Evolutionary conservation across 2,329 filamentous ascomycete species (phyloP).

Genomic region (Aspergillus sergii): DNA sequence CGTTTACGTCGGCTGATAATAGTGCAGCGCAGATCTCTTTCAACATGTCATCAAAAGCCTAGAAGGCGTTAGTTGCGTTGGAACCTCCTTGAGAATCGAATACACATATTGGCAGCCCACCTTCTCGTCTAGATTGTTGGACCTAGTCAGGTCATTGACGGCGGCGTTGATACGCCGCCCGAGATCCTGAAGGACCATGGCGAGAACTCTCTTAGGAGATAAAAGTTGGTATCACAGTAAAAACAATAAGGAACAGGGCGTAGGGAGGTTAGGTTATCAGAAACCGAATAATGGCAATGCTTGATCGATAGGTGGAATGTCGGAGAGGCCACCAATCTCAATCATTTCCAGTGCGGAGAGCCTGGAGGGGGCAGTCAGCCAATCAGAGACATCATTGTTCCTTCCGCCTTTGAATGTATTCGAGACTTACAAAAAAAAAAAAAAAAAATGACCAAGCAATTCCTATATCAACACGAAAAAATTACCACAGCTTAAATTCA

Average conservation of each 20-base stretch:
- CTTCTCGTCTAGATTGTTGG: slow-evolving; percentile 95
- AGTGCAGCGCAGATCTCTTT: slow-evolving; percentile 97
- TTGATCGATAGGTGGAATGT: slow-evolving; percentile 12
- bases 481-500: slow-evolving; percentile 17
- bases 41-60: slow-evolving; percentile 97
- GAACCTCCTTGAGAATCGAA: slow-evolving; percentile 10
- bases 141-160: slow-evolving; percentile 87
- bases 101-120: slow-evolving; percentile 46
- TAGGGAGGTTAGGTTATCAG: not conserved
- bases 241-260: not conserved
- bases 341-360: slow-evolving; percentile 30
- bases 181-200: slow-evolving; percentile 98
- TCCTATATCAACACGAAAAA: not conserved
- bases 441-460: slow-evolving; percentile 17
- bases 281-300: not conserved
- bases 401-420: slow-evolving; percentile 29
- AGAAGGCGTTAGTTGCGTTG: slow-evolving; percentile 4
- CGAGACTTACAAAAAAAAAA: slow-evolving; percentile 28
- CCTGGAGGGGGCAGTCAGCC: slow-evolving; percentile 18
- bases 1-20: slow-evolving; percentile 95
- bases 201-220: slow-evolving; percentile 17
- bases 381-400: slow-evolving; percentile 33
- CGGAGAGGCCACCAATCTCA: slow-evolving; percentile 18
- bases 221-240: not conserved
- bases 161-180: slow-evolving; percentile 98